Percentiles rank a stretch among this genome's conserved stretches.
phyloP scores from a whole-genome alignment of 371 early-diverging fungal genomes.

The Syncephalastrum contaminatum region DNA sequence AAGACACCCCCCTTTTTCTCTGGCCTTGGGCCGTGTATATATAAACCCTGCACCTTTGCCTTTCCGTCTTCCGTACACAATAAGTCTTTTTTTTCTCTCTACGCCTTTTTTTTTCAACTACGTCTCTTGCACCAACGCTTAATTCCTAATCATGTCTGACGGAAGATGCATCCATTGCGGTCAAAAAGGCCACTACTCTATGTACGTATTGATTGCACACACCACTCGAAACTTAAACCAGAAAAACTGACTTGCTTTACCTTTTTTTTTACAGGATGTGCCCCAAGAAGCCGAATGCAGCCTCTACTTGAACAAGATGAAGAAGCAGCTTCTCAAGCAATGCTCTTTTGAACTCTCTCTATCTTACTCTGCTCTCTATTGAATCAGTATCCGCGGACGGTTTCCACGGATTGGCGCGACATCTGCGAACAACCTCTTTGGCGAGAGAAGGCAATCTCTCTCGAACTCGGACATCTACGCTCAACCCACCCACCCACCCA shows the following conservation, averaged over 20 bases:
- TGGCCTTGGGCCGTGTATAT: too few relatives aligned
- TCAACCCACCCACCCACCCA: not conserved
- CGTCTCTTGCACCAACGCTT: conserved; percentile 1
- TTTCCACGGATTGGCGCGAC: not conserved
- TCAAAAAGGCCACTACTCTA: conserved; percentile 46
- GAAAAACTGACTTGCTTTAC: conserved; percentile 1
- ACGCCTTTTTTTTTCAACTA: conserved; percentile 1
- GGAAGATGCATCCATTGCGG: conserved; percentile 52
- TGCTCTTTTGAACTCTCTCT: too few relatives aligned
- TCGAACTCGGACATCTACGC: not conserved
- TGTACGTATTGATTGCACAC: conserved; percentile 36
- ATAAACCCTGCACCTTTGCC: too few relatives aligned
- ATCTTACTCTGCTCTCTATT: not conserved
- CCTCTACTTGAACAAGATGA: conserved; percentile 9
- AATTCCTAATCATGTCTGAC: conserved; percentile 36
- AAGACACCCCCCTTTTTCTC: too few relatives aligned
- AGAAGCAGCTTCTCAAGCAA: not conserved
- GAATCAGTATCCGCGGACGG: conserved; percentile 3
- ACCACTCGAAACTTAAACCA: not conserved
- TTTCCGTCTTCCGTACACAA: too few relatives aligned
- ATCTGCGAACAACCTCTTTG: not conserved
- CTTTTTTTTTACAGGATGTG: conserved; percentile 25
- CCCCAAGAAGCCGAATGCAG: conserved; percentile 32
- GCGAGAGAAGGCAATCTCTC: not conserved
- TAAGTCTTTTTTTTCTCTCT: too few relatives aligned